Evolutionary conservation across 164 flowering plant genomes (phyloP), one percentile per base, ranked within the genome.

Genomic region (Brasenia schreberi): DNA sequence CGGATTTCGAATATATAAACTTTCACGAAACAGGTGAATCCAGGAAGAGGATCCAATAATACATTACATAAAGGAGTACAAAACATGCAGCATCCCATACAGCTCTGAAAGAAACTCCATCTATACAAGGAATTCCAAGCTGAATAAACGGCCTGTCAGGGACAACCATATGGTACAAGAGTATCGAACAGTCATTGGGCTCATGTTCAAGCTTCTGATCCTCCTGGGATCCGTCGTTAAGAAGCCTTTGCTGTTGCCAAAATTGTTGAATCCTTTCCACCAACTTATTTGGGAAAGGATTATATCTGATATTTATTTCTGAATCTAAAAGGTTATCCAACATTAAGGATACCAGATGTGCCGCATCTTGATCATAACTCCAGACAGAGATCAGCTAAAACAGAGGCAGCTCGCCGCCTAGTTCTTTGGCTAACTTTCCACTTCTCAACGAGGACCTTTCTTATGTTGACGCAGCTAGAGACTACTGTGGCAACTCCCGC

Each of bases 401-500:
- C 66, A 10, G 89, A 73, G 1, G 86, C 89, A 5, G 96, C 98
- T 64, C 89, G 74, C 19, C 98, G 67, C 68, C 73, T 72, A 4
- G 98, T 92, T 72, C 98, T 76, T 56, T 75, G 77, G 67, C 89
- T 90, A 42, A 88, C 94, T 75, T 92, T 92, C 77, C 81, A 80
- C 80, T 85, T 90, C 81, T 92, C 96, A 3, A 92, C 86, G 6
- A 88, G 70, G 43, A 92, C 75, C 75, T 87, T 88, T 76, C 85
- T 92, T 60, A 92, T 78, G 79, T 81, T 84, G 67, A 71, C 67
- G 63, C 96, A 90, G 62, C 83, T 71, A 0, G 98, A 82, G 61
- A 88, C 81, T 64, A 92, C 74, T 0, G 96, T 88, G 44, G 98
- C 92, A 39, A 92, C 96, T 72, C 98, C 98, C 33, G 80, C 84